Evolutionary conservation across 2,329 filamentous ascomycete species (phyloP).

Genomic region (Monilinia fructicola): DNA sequence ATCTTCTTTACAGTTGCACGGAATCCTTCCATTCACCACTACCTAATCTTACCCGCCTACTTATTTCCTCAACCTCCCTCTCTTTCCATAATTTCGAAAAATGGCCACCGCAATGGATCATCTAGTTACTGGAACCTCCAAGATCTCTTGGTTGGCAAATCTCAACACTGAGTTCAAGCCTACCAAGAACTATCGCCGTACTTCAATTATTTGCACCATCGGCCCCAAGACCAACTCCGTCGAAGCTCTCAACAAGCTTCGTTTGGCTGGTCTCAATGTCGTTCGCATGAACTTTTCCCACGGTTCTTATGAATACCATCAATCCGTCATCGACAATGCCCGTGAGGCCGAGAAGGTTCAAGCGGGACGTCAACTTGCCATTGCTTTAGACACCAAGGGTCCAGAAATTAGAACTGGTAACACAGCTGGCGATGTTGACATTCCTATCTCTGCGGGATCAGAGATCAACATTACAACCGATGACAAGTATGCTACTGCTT

Average conservation of each 20-base stretch:
- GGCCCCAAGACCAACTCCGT: slow-evolving; percentile 98
- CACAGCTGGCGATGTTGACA: slow-evolving; percentile 68
- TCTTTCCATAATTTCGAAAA: slow-evolving; percentile 17
- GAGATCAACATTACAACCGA: slow-evolving; percentile 97
- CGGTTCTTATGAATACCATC: slow-evolving; percentile 93
- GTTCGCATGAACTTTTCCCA: slow-evolving; percentile 99
- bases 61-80: slow-evolving; percentile 10
- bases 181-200: slow-evolving; percentile 87
- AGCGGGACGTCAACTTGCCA: slow-evolving; percentile 84
- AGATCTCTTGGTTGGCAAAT: slow-evolving; percentile 63
- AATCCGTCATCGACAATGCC: slow-evolving; percentile 96
- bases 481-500: slow-evolving; percentile 80
- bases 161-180: slow-evolving; percentile 80
- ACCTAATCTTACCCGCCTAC: slow-evolving; percentile 3
- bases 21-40: slow-evolving; percentile 3
- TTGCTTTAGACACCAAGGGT: slow-evolving; percentile 83
- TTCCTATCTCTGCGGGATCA: slow-evolving; percentile 78
- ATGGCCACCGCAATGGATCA: slow-evolving; percentile 75
- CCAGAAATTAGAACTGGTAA: slow-evolving; percentile 86
- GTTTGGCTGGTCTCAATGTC: slow-evolving; percentile 88
- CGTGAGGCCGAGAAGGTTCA: slow-evolving; percentile 78
- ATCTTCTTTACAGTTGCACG: slow-evolving; percentile 14
- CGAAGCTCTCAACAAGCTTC: slow-evolving; percentile 93
- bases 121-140: slow-evolving; percentile 72
- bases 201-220: slow-evolving; percentile 93